phyloP scores from a whole-genome alignment of 352 stramenopile species.

The Plasmopara halstedii region DNA sequence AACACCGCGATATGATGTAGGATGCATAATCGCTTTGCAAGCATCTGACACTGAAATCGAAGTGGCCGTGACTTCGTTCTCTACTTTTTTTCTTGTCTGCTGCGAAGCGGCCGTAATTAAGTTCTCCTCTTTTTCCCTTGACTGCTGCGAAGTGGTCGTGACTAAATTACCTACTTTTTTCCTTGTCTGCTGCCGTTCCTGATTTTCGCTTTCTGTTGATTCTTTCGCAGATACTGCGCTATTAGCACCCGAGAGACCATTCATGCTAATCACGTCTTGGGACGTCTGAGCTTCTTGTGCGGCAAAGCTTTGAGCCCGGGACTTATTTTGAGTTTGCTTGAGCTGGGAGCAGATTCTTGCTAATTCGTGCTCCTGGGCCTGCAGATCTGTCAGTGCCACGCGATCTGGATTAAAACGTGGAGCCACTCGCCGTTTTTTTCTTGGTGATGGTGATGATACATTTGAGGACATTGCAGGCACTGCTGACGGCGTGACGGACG shows the following conservation, averaged over 20 bases:
- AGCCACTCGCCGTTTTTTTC: slow-evolving; percentile 15
- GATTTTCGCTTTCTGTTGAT: no score
- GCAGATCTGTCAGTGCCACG: slow-evolving; percentile 24
- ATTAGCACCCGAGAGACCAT: no score
- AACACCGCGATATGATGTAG: slow-evolving; percentile 25
- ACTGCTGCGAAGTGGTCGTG: no score
- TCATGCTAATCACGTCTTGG: slow-evolving; percentile 14
- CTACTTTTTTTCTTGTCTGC: neutral
- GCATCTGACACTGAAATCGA: no score
- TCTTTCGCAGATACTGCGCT: no score
- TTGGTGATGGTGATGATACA: slow-evolving; percentile 5
- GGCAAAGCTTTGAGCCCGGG: neutral
- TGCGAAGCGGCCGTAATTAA: no score
- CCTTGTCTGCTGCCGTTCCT: slow-evolving; percentile 3
- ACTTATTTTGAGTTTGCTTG: slow-evolving; percentile 14
- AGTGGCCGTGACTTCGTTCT: neutral
- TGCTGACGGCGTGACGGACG: neutral
- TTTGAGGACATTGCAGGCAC: neutral
- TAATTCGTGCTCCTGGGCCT: slow-evolving; percentile 35
- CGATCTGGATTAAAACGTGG: slow-evolving; percentile 17
- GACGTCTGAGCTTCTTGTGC: slow-evolving; percentile 4
- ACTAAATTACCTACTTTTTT: neutral
- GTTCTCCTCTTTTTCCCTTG: neutral
- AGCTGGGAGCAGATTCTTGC: slow-evolving; percentile 24
- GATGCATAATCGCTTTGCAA: slow-evolving; percentile 10